These are phyloP conservation scores for Blastosporella zonata DNA, from an alignment of 1,284 basidiomycete genomes.

Conservation along the genomic window DNA sequence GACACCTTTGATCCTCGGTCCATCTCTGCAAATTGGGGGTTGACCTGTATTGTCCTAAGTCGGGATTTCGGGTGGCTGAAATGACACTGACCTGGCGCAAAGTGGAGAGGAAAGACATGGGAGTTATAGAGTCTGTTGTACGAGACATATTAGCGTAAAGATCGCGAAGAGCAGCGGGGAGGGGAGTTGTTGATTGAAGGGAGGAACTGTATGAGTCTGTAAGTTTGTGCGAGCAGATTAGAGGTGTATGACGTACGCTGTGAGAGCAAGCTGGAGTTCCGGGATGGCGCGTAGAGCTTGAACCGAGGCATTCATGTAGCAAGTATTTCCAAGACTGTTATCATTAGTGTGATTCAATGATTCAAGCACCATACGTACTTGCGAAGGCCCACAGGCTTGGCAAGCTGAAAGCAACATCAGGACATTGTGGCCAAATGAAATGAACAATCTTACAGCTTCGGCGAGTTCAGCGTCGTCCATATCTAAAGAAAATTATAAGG, in stretches of 20 bases:
- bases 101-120: slow-evolving; percentile 66
- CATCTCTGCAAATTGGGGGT: slow-evolving; percentile 91
- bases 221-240: neutral
- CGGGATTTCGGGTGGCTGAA: neutral
- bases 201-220: slow-evolving; percentile 28
- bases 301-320: slow-evolving; percentile 95
- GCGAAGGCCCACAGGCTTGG: slow-evolving; percentile 67
- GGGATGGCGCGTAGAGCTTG: slow-evolving; percentile 91
- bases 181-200: slow-evolving; percentile 35
- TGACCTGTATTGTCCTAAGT: slow-evolving; percentile 40
- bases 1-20: slow-evolving; percentile 43
- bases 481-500: slow-evolving; percentile 45
- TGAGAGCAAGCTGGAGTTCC: slow-evolving; percentile 75
- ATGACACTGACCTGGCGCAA: slow-evolving; percentile 56
- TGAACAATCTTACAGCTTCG: slow-evolving; percentile 56
- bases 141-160: slow-evolving; percentile 72
- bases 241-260: slow-evolving; percentile 39
- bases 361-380: slow-evolving; percentile 43
- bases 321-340: slow-evolving; percentile 78
- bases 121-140: slow-evolving; percentile 79
- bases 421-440: neutral
- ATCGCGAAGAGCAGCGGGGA: slow-evolving; percentile 65
- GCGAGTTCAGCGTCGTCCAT: slow-evolving; percentile 84
- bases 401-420: slow-evolving; percentile 36
- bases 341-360: slow-evolving; percentile 1